Evolutionary conservation across 2,329 filamentous ascomycete species (phyloP), one percentile per base, ranked within the genome.

Genomic region (Sclerotinia subarctica): DNA sequence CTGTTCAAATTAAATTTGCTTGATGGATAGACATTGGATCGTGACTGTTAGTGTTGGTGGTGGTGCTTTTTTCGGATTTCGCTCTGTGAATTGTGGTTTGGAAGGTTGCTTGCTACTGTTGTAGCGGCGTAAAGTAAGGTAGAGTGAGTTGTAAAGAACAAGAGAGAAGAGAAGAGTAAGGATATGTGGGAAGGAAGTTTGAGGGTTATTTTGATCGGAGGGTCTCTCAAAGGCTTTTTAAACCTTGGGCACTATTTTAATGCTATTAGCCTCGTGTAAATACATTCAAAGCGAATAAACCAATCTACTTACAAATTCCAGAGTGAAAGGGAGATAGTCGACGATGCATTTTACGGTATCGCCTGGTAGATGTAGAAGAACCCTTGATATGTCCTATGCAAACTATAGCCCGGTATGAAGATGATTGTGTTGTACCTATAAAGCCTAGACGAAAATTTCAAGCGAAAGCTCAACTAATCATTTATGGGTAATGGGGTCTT

Each of bases 401-500:
- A 35, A 62, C n/a, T 51, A 49, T 35, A 51, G 5, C 19, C 59
- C 32, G 24, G 38, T 24, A 24, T 8, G 13, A 26, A 6, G 32
- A 38, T 8, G 7, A 51, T 38, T 26, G 7, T 38, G 13, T 17
- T 38, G 32, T 42, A 17, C n/a, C 46, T 13, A 26, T 13, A 13
- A 35, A 35, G 17, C 21, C 21, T 17, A 19, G n/a, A 26, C n/a
- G 21, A 38, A 17, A 51, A 7, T 15, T 13, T 49, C 59, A 26
- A 51, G 59, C 42, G 32, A 35, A 24, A 8, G 46, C 26, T 38
- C 32, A 51, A 38, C 29, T 38, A 66, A 26, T 59, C 54, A 68
- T 73, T 70, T 58, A 76, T 74, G 5, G 74, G 73, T 58, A 75
- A 60, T 10, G 75, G 74, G 38, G 75, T 76, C 58, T 76, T 76